phyloP scores from a whole-genome alignment of 805 yeast genomes.

The Suhomyces vadensis region DNA sequence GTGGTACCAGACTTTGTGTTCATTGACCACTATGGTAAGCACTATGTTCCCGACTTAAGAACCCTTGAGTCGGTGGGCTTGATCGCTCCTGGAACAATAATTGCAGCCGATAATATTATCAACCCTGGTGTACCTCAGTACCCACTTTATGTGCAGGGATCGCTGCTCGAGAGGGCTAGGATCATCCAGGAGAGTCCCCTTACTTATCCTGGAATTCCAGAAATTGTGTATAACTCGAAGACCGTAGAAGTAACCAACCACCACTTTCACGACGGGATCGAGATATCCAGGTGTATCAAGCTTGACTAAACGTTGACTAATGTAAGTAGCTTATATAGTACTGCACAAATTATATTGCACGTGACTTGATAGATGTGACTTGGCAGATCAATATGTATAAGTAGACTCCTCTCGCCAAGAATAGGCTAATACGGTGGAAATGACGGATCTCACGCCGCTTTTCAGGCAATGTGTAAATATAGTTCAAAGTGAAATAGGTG shows the following conservation, averaged over 20 bases:
- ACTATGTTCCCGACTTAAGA: constrained; percentile 43
- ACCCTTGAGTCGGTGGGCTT: constrained; percentile 42
- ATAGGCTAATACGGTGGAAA: constrained; percentile 18
- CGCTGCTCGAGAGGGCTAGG: constrained; percentile 38
- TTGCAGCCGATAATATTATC: constrained; percentile 40
- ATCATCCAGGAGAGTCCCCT: constrained; percentile 27
- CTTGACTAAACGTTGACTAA: too few relatives aligned
- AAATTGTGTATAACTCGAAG: constrained; percentile 39
- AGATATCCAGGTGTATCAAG: background rate
- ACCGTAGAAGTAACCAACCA: constrained; percentile 13
- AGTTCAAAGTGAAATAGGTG: constrained; percentile 34
- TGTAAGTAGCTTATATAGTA: too few relatives aligned
- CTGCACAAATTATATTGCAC: too few relatives aligned
- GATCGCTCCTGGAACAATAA: constrained; percentile 38
- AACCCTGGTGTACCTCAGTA: constrained; percentile 42
- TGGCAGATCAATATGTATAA: too few relatives aligned
- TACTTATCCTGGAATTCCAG: constrained; percentile 42
- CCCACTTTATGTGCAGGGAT: constrained; percentile 33
- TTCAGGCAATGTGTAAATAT: constrained; percentile 49
- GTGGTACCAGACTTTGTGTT: constrained; percentile 36
- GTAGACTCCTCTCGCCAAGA: too few relatives aligned
- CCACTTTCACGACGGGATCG: background rate
- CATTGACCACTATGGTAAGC: constrained; percentile 41
- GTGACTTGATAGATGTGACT: too few relatives aligned
- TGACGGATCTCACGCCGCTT: constrained; percentile 52